Evolutionary conservation across 805 yeast genomes (phyloP), one percentile per base, ranked within the genome.

Genomic region (Schizosaccharomyces japonicus): DNA sequence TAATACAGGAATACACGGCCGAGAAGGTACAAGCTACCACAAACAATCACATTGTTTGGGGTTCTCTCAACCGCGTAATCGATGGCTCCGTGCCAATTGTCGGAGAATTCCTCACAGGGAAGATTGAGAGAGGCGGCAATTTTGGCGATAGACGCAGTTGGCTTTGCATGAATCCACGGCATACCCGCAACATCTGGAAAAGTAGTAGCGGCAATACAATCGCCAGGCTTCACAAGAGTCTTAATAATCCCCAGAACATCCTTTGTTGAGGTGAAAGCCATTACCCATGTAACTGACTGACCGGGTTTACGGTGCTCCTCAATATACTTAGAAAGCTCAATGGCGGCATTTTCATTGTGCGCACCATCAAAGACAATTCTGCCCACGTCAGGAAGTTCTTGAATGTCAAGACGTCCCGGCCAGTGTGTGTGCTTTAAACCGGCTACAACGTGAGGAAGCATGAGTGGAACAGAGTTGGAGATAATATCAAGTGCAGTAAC

Each of bases 381-480:
- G 23, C 65, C 68, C 5, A 55, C 51, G 28, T 82, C 61, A 1
- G 74, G 68, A 63, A 92, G 95, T 74, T 4, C 73, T 75, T 58
- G 90, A 90, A 59, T 90, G 96, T 0, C 96, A 95, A 2, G 96
- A 96, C 99, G 68, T 1, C 99, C 99, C n/a, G 90, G 90, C 95
- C 96, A 90, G 42, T 67, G 63, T 1, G 93, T 79, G 1, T 28
- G 21, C 17, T 27, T 28, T 13, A 42, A 4, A 25, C 46, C 46
- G 13, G 21, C 27, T 11, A 23, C 30, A 3, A 27, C 46, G 27
- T 42, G 33, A 17, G 33, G 46, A 27, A 28, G 28, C 31, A 27
- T 42, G 5, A 42, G 11, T 13, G 31, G 23, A 27, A 42, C 19
- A 5, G 33, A 27, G 13, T 25, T 6, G 3, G 33, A 15, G 4